Evolutionary conservation across 2,329 filamentous ascomycete genomes (phyloP), one percentile per base, ranked within the genome.

Genomic region (Clarireedia homoeocarpa): DNA sequence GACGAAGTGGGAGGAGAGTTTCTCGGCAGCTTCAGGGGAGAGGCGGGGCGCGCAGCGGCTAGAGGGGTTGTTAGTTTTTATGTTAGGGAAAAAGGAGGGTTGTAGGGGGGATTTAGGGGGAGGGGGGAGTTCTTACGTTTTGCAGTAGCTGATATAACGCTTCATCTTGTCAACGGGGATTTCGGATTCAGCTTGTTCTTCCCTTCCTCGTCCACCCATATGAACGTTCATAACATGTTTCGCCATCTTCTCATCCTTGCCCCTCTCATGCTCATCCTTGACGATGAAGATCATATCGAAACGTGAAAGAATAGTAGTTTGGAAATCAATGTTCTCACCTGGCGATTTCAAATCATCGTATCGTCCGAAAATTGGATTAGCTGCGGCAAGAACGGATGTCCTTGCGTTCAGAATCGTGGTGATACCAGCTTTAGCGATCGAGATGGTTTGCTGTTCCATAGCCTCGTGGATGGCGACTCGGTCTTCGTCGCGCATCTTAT

Each of bases 261-360:
- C 86, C 46, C 89, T 82, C 60, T 92, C 89, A 71, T 99, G 94
- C 60, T 95, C 91, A 71, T 99, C 94, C 65, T 89, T 89, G 60
- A 99, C 92, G 63, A 99, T 96, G 76, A 97, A 99, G 63, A 99
- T 97, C 89, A 99, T 96, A 72, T 99, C 94, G 71, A 99, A 99
- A 80, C 94, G 89, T 2, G 92, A 97, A 62, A 99, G 71, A 67
- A 99, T 97, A 3, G 94, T 99, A 0, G 94, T 99, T 69, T 99
- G 94, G 73, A 99, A 99, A 73, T 99, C 94, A 63, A 99, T 99
- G 70, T 99, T 99, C 73, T 99, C 94, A 58, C 94, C 94, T 0
- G 94, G 94, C 0, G 89, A 91, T 72, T 97, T 97, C 77, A 99
- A 86, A 68, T 99, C 94, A 71, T 99, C 94, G 73, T 99, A 99